These are phyloP conservation scores for Plantago coronopus DNA, from an alignment of 305 asterid genomes.

Conservation along the genomic window DNA sequence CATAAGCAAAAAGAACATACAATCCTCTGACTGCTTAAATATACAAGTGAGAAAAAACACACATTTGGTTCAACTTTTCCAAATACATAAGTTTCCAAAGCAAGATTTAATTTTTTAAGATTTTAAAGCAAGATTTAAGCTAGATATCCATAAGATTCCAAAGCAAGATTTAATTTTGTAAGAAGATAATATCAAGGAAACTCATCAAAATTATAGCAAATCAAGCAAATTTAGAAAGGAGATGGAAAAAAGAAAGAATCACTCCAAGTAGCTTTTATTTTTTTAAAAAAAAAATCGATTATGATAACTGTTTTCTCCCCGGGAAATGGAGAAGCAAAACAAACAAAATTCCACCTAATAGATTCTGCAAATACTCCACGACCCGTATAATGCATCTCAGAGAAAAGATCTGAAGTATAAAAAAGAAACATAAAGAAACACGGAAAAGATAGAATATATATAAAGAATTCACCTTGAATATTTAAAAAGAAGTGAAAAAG, in stretches of 20 bases:
- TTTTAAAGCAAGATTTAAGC: background rate
- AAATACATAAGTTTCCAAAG: background rate
- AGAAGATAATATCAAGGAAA: background rate
- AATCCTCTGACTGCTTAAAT: too few species aligned
- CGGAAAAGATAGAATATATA: background rate
- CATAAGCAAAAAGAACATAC: background rate
- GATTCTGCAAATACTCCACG: slow-evolving; percentile 7
- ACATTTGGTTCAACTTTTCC: background rate
- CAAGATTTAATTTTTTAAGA: background rate
- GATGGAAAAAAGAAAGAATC: too few species aligned
- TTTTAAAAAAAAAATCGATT: background rate
- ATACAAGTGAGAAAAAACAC: too few species aligned
- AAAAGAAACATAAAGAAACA: background rate
- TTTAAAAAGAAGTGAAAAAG: slow-evolving; percentile 1
- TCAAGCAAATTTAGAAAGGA: slow-evolving; percentile 1
- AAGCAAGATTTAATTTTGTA: background rate
- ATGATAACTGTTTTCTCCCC: background rate
- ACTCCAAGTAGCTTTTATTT: background rate
- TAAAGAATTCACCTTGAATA: slow-evolving; percentile 8
- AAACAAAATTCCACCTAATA: background rate
- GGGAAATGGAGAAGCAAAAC: background rate
- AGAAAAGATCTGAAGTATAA: background rate
- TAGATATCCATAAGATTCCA: background rate
- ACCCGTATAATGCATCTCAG: background rate
- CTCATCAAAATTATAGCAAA: background rate